Evolutionary conservation across 371 early-diverging fungal species (phyloP).

Genomic region (Mucor lusitanicus): DNA sequence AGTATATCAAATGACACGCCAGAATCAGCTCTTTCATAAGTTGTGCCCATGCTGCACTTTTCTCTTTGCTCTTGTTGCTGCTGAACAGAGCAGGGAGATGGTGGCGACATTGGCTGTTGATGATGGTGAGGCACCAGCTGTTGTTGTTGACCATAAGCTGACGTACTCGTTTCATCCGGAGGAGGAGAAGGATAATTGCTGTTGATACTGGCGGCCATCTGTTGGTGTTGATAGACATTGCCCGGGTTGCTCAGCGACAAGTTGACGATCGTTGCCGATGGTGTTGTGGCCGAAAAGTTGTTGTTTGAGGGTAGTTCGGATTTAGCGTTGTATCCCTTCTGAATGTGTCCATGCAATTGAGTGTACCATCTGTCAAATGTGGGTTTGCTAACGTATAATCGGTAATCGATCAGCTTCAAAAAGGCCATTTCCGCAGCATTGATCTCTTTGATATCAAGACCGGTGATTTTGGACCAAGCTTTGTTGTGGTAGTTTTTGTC

Average conservation of each 20-base stretch:
- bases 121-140: neutral
- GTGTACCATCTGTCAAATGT: conserved; percentile 72
- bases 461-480: conserved; percentile 74
- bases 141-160: neutral
- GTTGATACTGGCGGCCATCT: neutral
- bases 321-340: conserved; percentile 12
- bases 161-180: conserved; percentile 3
- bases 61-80: neutral
- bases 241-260: neutral
- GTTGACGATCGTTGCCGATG: neutral
- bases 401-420: conserved; percentile 69
- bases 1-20: conserved; percentile 18
- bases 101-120: neutral
- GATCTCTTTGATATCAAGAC: conserved; percentile 70
- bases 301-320: neutral
- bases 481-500: conserved; percentile 76
- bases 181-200: conserved; percentile 22
- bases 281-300: neutral
- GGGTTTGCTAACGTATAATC: conserved; percentile 60
- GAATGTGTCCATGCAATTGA: conserved; percentile 51
- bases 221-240: neutral
- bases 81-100: neutral
- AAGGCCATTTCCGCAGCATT: conserved; percentile 75
- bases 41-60: neutral
- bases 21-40: conserved; percentile 19